phyloP scores from a whole-genome alignment of 345 rosid species.

The Populus simonii region DNA sequence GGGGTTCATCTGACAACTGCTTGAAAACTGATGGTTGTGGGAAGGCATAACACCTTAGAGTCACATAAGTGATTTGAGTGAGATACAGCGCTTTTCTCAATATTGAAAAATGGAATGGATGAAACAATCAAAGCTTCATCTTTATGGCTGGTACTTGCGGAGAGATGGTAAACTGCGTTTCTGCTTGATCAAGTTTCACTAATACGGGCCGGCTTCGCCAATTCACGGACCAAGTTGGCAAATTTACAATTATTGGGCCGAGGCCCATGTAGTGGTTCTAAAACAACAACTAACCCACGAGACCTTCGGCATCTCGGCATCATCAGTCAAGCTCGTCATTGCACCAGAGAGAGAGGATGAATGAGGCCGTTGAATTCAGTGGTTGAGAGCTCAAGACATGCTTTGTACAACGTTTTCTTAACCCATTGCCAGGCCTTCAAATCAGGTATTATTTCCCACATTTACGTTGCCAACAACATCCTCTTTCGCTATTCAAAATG shows the following conservation, averaged over 20 bases:
- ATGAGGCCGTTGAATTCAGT: conserved; percentile 37
- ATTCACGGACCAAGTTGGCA: not conserved
- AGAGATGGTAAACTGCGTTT: no score
- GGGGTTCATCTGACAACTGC: no score
- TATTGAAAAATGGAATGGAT: no score
- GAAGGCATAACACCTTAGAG: no score
- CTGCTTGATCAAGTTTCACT: not conserved
- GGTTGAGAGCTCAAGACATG: conserved; percentile 20
- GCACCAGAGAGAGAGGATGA: not conserved
- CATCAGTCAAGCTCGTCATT: not conserved
- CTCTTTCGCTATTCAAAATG: conserved; percentile 32
- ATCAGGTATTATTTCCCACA: conserved; percentile 38
- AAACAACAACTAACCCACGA: not conserved
- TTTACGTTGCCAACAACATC: conserved; percentile 53
- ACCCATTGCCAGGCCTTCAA: conserved; percentile 50
- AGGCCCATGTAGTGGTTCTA: not conserved
- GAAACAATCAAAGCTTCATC: not conserved
- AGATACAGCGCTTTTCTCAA: no score
- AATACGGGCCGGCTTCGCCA: not conserved
- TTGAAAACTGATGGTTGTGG: no score
- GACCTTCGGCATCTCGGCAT: not conserved
- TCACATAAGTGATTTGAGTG: no score
- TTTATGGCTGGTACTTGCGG: no score
- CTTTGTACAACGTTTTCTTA: conserved; percentile 31
- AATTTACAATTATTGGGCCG: not conserved